These are phyloP conservation scores for Tricholoma saponaceum DNA, from an alignment of 768 basidiomycete genomes.

Conservation along the genomic window DNA sequence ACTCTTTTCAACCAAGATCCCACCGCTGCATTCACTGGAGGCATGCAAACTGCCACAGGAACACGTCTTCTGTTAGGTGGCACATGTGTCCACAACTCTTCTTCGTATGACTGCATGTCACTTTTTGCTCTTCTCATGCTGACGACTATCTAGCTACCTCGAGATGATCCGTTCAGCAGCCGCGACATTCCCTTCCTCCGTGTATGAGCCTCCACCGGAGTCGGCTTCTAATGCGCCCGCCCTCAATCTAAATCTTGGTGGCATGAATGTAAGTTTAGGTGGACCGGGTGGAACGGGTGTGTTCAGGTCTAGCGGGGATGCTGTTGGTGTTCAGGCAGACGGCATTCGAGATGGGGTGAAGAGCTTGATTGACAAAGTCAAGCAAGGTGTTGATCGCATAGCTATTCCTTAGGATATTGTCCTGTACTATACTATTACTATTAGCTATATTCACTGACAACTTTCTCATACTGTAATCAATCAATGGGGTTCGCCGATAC, in stretches of 20 bases:
- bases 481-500: too few relatives aligned
- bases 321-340: slow-evolving; percentile 74
- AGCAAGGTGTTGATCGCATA: slow-evolving; percentile 75
- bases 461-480: background rate
- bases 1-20: slow-evolving; percentile 85
- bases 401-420: slow-evolving; percentile 33
- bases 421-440: background rate
- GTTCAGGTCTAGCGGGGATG: slow-evolving; percentile 76
- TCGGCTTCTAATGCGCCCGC: slow-evolving; percentile 68
- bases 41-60: slow-evolving; percentile 49
- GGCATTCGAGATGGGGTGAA: slow-evolving; percentile 87
- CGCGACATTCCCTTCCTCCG: slow-evolving; percentile 52
- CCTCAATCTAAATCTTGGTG: slow-evolving; percentile 89
- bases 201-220: slow-evolving; percentile 76
- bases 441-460: background rate
- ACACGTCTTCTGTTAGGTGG: slow-evolving; percentile 86
- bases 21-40: slow-evolving; percentile 40
- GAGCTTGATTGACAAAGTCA: slow-evolving; percentile 85
- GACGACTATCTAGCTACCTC: slow-evolving; percentile 55
- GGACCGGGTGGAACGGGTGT: slow-evolving; percentile 79
- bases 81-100: slow-evolving; percentile 93
- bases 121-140: slow-evolving; percentile 8
- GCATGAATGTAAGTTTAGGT: slow-evolving; percentile 92
- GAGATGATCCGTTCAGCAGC: slow-evolving; percentile 84
- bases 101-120: slow-evolving; percentile 51